phyloP scores from a whole-genome alignment of 257 asterid species.

The Solanum rostratum region DNA sequence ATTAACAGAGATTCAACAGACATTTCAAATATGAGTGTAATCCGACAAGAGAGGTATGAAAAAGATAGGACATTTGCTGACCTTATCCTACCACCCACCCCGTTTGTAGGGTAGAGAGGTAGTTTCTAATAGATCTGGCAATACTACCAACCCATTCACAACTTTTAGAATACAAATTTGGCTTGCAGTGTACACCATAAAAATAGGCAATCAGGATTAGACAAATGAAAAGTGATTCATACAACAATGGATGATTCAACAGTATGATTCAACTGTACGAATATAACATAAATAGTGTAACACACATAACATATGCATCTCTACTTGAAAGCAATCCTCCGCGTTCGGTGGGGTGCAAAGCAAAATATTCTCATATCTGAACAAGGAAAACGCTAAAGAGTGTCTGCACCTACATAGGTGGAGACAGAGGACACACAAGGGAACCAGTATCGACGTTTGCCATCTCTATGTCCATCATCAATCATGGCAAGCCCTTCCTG shows the following conservation, averaged over 20 bases:
- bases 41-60: no score
- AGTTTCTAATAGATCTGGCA: neutral
- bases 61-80: no score
- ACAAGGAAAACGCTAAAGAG: neutral
- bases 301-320: neutral
- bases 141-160: neutral
- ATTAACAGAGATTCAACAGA: no score
- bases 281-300: neutral
- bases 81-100: no score
- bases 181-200: neutral
- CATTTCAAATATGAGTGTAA: no score
- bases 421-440: constrained; percentile 33
- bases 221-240: neutral
- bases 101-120: no score
- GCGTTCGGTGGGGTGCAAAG: neutral
- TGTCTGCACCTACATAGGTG: constrained; percentile 6
- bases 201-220: neutral
- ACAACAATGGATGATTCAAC: neutral
- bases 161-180: neutral
- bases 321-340: neutral
- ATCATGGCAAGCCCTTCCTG: constrained; percentile 16
- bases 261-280: neutral
- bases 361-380: neutral
- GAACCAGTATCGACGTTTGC: constrained; percentile 77
- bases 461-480: constrained; percentile 36